Conservation (phyloP, 2,329 filamentous ascomycete genomes). For the Aspergillus fructus region DNA sequence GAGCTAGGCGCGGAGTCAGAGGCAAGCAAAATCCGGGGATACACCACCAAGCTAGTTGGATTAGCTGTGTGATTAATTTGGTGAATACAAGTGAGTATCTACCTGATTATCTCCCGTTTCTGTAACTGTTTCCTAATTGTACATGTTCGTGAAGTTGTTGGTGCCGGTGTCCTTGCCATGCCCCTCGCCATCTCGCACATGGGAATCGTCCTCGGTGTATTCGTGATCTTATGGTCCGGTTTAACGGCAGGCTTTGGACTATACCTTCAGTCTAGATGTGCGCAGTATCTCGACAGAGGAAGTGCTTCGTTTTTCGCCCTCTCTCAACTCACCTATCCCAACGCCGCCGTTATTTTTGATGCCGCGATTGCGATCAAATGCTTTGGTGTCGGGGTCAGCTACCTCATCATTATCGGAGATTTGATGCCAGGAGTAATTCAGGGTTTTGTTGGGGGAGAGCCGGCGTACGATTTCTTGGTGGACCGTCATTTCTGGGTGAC, state of each 20-base stretch:
- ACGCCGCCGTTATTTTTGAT: conserved; percentile 93
- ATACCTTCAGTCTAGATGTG: conserved; percentile 90
- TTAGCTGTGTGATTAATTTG: conserved; percentile 91
- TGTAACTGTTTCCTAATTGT: conserved; percentile 8
- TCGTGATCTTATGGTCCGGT: conserved; percentile 90
- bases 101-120: not conserved
- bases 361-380: conserved; percentile 96
- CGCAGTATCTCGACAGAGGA: conserved; percentile 87
- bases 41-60: conserved; percentile 76
- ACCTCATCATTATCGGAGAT: conserved; percentile 98
- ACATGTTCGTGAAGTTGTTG: conserved; percentile 65
- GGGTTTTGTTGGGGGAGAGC: conserved; percentile 69
- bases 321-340: conserved; percentile 94
- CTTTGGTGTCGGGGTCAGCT: conserved; percentile 95
- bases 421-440: conserved; percentile 92
- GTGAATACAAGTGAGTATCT: conserved; percentile 80
- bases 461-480: conserved; percentile 69
- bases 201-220: conserved; percentile 79
- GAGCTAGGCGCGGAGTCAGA: conserved; percentile 37
- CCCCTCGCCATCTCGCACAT: conserved; percentile 94
- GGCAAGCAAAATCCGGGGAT: conserved; percentile 69
- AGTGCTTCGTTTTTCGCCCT: conserved; percentile 92
- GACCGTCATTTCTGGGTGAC: conserved; percentile 98
- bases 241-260: conserved; percentile 86
- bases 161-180: conserved; percentile 91